Evolutionary conservation across 2,329 filamentous ascomycete species (phyloP).

Genomic region (Ceratocystis eucalypticola): DNA sequence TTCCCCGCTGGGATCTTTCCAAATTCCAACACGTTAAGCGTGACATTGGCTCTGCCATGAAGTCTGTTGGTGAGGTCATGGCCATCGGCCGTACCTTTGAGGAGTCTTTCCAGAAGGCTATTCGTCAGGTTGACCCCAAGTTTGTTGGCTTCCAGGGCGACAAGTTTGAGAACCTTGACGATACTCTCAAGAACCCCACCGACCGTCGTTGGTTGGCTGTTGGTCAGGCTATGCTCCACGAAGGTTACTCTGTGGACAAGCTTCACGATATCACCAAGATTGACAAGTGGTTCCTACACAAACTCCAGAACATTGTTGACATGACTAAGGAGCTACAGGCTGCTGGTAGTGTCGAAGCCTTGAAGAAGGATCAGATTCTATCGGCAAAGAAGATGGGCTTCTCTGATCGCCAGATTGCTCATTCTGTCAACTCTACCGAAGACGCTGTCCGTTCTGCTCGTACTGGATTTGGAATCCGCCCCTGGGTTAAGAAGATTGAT

Average conservation of each 20-base stretch:
- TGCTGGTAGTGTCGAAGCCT: constrained; percentile 64
- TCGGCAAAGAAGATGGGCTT: constrained; percentile 97
- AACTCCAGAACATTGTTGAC: constrained; percentile 93
- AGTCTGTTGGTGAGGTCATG: constrained; percentile 98
- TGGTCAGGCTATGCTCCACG: constrained; percentile 94
- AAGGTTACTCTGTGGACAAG: constrained; percentile 83
- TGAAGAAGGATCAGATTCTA: constrained; percentile 78
- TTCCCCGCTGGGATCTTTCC: constrained; percentile 92
- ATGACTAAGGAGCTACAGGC: constrained; percentile 75
- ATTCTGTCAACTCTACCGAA: constrained; percentile 72
- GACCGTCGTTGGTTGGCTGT: constrained; percentile 96
- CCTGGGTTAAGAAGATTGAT: constrained; percentile 72
- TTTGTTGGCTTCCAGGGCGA: constrained; percentile 91
- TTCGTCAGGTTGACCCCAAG: constrained; percentile 86
- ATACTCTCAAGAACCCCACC: constrained; percentile 79
- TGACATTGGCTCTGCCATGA: constrained; percentile 96
- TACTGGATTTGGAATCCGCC: constrained; percentile 74
- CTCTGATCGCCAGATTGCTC: constrained; percentile 88
- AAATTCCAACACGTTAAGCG: constrained; percentile 99
- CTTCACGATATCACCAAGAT: constrained; percentile 95
- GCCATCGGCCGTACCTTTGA: constrained; percentile 97
- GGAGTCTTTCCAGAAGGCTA: constrained; percentile 97
- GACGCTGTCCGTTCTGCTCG: constrained; percentile 77
- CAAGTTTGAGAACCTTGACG: constrained; percentile 85
- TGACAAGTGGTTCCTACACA: constrained; percentile 98